Evolutionary conservation across 371 early-diverging fungal species (phyloP).

Genomic region (Mucor lusitanicus): DNA sequence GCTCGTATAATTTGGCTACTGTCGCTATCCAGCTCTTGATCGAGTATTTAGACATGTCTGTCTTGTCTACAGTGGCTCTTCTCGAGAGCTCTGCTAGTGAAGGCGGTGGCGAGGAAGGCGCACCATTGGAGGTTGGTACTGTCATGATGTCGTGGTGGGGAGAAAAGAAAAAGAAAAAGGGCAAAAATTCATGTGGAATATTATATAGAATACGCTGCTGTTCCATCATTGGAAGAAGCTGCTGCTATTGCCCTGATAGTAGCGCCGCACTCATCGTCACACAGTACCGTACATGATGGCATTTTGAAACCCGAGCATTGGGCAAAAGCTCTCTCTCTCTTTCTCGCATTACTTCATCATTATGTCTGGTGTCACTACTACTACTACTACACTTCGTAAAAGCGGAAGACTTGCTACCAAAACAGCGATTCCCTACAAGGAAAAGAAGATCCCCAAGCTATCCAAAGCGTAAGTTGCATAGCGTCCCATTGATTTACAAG

Average conservation of each 20-base stretch:
- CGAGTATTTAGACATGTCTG: constrained; percentile 15
- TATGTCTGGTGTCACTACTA: neutral
- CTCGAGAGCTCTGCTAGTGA: constrained; percentile 12
- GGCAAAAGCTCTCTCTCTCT: neutral
- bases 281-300: neutral
- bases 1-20: constrained; percentile 21
- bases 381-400: neutral
- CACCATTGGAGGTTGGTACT: neutral
- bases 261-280: neutral
- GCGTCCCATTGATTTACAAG: no score
- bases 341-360: neutral
- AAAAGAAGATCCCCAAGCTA: constrained; percentile 2
- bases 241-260: neutral
- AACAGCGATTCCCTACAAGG: neutral
- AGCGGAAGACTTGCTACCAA: neutral
- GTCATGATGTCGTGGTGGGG: neutral
- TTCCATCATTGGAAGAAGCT: neutral
- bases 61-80: constrained; percentile 21
- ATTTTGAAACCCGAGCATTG: neutral
- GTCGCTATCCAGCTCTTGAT: constrained; percentile 13
- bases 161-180: neutral
- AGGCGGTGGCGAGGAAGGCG: neutral
- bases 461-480: neutral
- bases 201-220: neutral
- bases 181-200: neutral